These are phyloP conservation scores for Manihot esculenta DNA, from an alignment of 441 rosid species.

Conservation along the genomic window DNA sequence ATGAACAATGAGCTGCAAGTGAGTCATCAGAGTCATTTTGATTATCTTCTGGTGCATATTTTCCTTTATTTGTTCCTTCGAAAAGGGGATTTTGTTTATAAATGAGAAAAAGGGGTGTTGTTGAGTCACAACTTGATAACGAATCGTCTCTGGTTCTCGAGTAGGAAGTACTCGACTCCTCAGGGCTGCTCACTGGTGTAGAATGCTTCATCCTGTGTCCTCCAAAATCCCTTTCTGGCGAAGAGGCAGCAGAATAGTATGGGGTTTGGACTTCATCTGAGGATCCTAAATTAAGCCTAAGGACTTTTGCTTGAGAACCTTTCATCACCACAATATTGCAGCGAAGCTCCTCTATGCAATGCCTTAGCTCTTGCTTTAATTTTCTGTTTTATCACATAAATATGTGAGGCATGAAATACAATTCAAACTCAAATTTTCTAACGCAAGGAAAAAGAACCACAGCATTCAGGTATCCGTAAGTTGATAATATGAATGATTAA, in stretches of 20 bases:
- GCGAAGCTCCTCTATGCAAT: constrained; percentile 63
- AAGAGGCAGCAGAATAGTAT: constrained; percentile 50
- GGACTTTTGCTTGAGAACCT: constrained; percentile 60
- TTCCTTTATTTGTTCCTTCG: constrained; percentile 38
- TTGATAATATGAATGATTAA: neutral
- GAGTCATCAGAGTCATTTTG: constrained; percentile 24
- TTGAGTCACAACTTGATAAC: constrained; percentile 36
- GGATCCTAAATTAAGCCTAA: constrained; percentile 57
- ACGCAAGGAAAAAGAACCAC: neutral
- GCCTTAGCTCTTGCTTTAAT: constrained; percentile 58
- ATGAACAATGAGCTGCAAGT: constrained; percentile 12
- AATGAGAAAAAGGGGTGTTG: constrained; percentile 38
- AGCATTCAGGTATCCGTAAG: neutral
- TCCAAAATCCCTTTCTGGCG: constrained; percentile 41
- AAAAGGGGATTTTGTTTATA: constrained; percentile 61
- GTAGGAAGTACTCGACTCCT: constrained; percentile 40
- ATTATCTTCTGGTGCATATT: constrained; percentile 23
- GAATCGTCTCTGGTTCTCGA: constrained; percentile 42
- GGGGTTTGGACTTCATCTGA: constrained; percentile 54
- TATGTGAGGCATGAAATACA: constrained; percentile 4
- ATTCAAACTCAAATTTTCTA: neutral
- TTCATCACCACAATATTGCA: constrained; percentile 67
- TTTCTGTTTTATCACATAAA: constrained; percentile 47
- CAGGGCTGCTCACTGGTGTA: constrained; percentile 73
- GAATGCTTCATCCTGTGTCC: constrained; percentile 51